Evolutionary conservation across 2,329 filamentous ascomycete species (phyloP).

Genomic region (Trichoderma koningiopsis): DNA sequence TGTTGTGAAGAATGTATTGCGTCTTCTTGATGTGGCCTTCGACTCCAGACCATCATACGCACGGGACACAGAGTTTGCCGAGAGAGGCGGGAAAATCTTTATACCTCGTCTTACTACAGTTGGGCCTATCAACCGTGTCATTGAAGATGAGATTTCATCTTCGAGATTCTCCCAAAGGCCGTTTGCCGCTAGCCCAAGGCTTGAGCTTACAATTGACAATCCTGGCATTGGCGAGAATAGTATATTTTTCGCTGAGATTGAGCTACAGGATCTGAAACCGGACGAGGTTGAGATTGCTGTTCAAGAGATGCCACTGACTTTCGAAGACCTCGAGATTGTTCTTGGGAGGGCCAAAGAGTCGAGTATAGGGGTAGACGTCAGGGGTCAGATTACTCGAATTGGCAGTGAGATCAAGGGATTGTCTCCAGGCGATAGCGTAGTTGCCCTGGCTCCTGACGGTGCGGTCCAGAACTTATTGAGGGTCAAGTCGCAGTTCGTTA

Average conservation of each 20-base stretch:
- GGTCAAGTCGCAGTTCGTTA: conserved; percentile 43
- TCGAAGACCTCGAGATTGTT: conserved; percentile 42
- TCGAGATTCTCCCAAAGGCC: conserved; percentile 23
- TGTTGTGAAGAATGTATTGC: conserved; percentile 31
- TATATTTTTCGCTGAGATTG: conserved; percentile 33
- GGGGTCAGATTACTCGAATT: conserved; percentile 41
- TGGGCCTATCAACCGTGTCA: conserved; percentile 45
- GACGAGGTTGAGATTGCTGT: conserved; percentile 48
- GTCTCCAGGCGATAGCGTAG: conserved; percentile 45
- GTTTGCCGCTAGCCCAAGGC: conserved; percentile 28
- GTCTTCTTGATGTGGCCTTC: conserved; percentile 35
- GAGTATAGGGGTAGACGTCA: conserved; percentile 46
- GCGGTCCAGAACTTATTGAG: conserved; percentile 41
- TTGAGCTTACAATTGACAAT: conserved; percentile 34
- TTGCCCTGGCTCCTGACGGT: conserved; percentile 41
- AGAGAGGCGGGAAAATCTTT: conserved; percentile 41
- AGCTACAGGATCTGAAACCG: conserved; percentile 30
- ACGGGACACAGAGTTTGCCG: conserved; percentile 49
- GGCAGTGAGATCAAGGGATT: conserved; percentile 41
- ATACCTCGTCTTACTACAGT: conserved; percentile 51
- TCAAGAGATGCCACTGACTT: conserved; percentile 39
- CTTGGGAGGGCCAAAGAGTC: conserved; percentile 39
- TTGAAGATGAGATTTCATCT: conserved; percentile 40
- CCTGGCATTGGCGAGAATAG: conserved; percentile 34
- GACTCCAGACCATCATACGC: conserved; percentile 25